Percentiles rank a stretch among this genome's conserved stretches.
Evolutionary conservation across 352 stramenopile species (phyloP).

Genomic region (Halophytophthora polymorphica): DNA sequence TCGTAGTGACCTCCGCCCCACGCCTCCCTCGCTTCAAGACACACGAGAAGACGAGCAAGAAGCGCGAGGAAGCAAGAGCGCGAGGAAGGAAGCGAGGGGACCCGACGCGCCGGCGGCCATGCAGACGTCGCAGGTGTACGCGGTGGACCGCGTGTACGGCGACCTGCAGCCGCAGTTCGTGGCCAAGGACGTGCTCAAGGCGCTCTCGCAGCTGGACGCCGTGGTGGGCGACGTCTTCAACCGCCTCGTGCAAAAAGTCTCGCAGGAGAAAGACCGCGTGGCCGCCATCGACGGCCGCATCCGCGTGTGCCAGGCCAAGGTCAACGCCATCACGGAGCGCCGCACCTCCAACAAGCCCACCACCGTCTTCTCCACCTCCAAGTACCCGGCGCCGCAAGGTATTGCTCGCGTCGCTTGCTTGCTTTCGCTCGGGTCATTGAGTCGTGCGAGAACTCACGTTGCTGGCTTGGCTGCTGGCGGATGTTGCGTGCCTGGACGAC

Average conservation of each 20-base stretch:
- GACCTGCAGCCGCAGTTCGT: slow-evolving; percentile 83
- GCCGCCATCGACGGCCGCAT: slow-evolving; percentile 73
- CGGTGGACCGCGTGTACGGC: slow-evolving; percentile 84
- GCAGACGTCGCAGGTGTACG: slow-evolving; percentile 87
- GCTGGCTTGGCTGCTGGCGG: background rate
- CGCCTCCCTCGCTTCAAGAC: no score
- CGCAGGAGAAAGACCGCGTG: slow-evolving; percentile 76
- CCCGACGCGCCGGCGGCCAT: slow-evolving; percentile 24
- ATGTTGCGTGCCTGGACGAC: no score
- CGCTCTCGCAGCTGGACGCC: slow-evolving; percentile 78
- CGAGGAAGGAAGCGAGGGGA: no score
- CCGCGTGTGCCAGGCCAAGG: slow-evolving; percentile 76
- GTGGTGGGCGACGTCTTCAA: slow-evolving; percentile 86
- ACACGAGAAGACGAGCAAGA: no score
- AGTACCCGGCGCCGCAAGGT: slow-evolving; percentile 77
- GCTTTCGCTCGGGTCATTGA: no score
- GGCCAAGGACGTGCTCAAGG: slow-evolving; percentile 82
- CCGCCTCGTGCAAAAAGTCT: slow-evolving; percentile 71
- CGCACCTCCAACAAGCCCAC: slow-evolving; percentile 83
- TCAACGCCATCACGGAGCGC: slow-evolving; percentile 78
- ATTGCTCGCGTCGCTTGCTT: background rate
- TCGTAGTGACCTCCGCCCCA: no score
- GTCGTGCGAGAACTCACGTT: no score
- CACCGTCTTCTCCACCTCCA: slow-evolving; percentile 87
- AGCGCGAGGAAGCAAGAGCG: no score